Base-by-base conservation (phyloP, 2,329 filamentous ascomycete genomes). In the Fusarium sp. region DNA sequence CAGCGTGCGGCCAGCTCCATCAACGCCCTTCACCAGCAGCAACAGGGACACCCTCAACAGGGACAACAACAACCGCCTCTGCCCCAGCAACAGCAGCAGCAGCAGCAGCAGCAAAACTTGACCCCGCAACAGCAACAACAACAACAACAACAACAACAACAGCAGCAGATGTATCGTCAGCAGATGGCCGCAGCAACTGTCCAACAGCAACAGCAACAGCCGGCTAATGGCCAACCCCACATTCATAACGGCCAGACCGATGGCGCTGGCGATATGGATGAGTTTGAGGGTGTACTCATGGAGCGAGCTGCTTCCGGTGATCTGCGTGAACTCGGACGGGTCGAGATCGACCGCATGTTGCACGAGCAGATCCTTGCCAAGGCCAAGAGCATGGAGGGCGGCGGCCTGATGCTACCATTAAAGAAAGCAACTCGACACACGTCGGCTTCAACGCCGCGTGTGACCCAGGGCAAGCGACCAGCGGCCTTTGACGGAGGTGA, bases 381-480 rank as follows among this genome's bases (percentile, higher is more conserved):
- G 70, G 90, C 90, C 10, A 89, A 87, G 77, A 83, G 84, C 68
- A 91, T 94, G 83, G 91, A 95, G 76, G 92, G 90, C 49, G 92
- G 89, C 44, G 89, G 92, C 9, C 81, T 95, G 60, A 93, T 95
- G 91, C 78, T 94, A 18, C 90, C 92, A 3, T 83, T 94, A 13
- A 84, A 86, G 70, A 84, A 90, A 68, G 86, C 86, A 14, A 79
- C 79, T 8, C 83, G 82, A 69, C 68, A 75, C 46, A 58, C 68
- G 15, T 48, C 64, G 7, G 36, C 58, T 15, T 39, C 68, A 13
- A 66, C 52, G 44, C 71, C 67, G 28, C 62, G 69, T 14, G 50
- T 64, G 24, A 71, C 63, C 28, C 78, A 78, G 55, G 72, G 73
- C 15, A 77, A 75, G 33, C 80, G 80, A 9, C 75, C 82, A 9